Conservation (phyloP, 192 early-diverging fungal species). For the Endogone sp. region DNA sequence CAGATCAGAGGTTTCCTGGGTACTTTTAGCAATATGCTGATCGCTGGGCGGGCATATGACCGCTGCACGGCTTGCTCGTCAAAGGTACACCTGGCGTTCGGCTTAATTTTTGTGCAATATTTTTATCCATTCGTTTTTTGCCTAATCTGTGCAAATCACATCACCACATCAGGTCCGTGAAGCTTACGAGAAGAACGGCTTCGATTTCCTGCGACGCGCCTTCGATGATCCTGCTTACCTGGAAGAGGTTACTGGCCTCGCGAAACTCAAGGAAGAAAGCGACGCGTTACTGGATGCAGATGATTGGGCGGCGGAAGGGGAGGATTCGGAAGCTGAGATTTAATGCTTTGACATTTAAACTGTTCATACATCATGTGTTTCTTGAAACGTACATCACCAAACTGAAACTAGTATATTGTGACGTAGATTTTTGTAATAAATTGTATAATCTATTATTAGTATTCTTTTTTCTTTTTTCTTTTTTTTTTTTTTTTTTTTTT, state of each 20-base stretch:
- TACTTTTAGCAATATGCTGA: conserved; percentile 79
- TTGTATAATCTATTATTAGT: no score
- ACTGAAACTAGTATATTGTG: no score
- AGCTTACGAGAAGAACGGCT: conserved; percentile 62
- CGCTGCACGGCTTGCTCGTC: conserved; percentile 91
- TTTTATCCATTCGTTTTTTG: background rate
- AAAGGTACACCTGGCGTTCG: conserved; percentile 23
- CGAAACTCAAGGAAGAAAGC: conserved; percentile 72
- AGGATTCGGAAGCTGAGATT: conserved; percentile 23
- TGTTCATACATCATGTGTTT: no score
- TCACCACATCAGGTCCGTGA: conserved; percentile 34
- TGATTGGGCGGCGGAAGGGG: conserved; percentile 71
- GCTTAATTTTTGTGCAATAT: background rate
- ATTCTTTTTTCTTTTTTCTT: no score
- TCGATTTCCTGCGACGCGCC: conserved; percentile 71
- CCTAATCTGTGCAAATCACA: background rate
- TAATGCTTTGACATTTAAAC: no score
- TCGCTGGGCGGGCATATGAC: conserved; percentile 81
- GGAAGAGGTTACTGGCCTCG: conserved; percentile 85
- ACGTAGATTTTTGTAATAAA: no score
- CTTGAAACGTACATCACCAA: no score
- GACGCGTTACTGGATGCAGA: conserved; percentile 65
- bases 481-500: no score
- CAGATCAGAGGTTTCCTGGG: conserved; percentile 92
- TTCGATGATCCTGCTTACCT: conserved; percentile 73